Evolutionary conservation across 345 rosid species (phyloP).

Genomic region (Lepidium aucheri): DNA sequence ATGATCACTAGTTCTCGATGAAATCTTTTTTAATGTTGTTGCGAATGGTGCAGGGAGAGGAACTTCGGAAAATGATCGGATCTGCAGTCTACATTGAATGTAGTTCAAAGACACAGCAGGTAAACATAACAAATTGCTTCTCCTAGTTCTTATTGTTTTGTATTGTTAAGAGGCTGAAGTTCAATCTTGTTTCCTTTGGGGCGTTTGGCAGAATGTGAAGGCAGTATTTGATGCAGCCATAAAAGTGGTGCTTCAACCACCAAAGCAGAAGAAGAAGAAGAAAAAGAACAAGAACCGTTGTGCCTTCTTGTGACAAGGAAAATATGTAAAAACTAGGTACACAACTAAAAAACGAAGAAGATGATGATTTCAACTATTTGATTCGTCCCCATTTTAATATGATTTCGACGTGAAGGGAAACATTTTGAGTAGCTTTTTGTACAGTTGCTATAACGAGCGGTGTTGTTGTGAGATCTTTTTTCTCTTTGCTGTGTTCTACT

Average conservation of each 20-base stretch:
- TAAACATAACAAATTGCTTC: conserved; percentile 4
- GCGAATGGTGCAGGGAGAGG: conserved; percentile 66
- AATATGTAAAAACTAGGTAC: conserved; percentile 9
- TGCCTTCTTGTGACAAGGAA: conserved; percentile 48
- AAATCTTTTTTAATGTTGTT: neutral
- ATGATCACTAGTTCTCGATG: neutral
- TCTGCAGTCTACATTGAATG: conserved; percentile 88
- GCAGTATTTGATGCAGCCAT: conserved; percentile 80
- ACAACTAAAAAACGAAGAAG: neutral
- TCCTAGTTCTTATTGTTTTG: neutral
- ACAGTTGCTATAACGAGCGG: conserved; percentile 19
- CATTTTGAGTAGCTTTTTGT: conserved; percentile 17
- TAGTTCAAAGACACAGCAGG: conserved; percentile 94
- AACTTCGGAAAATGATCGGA: conserved; percentile 74
- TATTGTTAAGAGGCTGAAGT: neutral
- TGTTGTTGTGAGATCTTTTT: conserved; percentile 20
- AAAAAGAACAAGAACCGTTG: conserved; percentile 59
- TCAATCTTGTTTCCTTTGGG: neutral
- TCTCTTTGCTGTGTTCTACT: conserved; percentile 14
- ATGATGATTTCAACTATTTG: conserved; percentile 7
- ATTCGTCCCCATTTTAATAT: conserved; percentile 19
- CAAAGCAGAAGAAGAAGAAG: conserved; percentile 70
- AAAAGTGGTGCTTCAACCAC: conserved; percentile 83
- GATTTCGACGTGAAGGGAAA: conserved; percentile 3
- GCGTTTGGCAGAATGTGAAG: conserved; percentile 62